Base-by-base conservation (phyloP, 148 eudicot species). In the Nepenthes gracilis region DNA sequence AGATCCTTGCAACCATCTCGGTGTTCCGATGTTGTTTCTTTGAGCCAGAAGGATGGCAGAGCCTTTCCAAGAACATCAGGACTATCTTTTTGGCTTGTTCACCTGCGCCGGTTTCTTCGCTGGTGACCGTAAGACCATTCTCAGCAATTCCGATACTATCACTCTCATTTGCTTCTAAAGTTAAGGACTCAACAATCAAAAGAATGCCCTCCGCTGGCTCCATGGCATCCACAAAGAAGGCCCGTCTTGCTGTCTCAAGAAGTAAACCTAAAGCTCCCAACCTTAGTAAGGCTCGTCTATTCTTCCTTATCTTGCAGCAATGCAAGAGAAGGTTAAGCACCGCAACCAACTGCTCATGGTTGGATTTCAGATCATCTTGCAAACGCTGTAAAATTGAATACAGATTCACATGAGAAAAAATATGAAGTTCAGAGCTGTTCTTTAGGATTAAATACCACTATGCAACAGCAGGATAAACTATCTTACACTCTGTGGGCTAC, bases 191-290 rank as follows among this genome's bases (percentile, higher is more conserved):
- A 35, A 94, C 99, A 64, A 94, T 94, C 78, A 89, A 73, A 54
- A 94, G 88, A 72, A 94, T 89, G 32, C 99, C 99, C 77, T 94
- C 99, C 74, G 99, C 99, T 57, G 99, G 92, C 64, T 94, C 99
- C 89, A 94, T 94, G 59, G 97, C 99, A 83, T 94, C 99, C 65
- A 89, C 86, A 48, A 90, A 86, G 76, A 94, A 94, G 68, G 97
- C 99, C 58, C 83, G 95, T 61, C 99, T 81, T 38, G 99, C 99
- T 56, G 95, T 94, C 70, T 94, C 99, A 57, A 94, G 97, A 36
- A 94, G 95, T 54, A 94, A 67, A 63, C 86, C 80, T 66, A 89
- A 63, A 69, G 99, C 95, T 66, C 97, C 99, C 23, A 86, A 61
- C 70, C 75, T 83, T 56, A 94, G 65, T 56, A 94, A 81, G 50